Evolutionary conservation across 768 basidiomycete species (phyloP).

Genomic region (Mycena galopus): DNA sequence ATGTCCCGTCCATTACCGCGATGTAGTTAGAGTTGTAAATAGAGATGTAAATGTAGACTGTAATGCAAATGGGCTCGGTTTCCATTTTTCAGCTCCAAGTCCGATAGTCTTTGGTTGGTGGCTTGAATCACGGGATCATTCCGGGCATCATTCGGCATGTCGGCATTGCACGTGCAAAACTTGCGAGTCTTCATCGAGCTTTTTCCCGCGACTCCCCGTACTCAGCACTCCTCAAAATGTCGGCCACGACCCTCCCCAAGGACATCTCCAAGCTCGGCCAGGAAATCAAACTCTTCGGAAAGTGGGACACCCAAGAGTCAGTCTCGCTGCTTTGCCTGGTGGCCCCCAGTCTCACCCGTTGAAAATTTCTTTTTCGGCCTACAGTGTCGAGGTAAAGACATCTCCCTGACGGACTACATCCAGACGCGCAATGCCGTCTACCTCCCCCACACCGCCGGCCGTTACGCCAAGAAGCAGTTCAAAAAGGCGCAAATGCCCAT

Average conservation of each 20-base stretch:
- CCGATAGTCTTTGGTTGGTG: too few relatives aligned
- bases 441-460: constrained; percentile 98
- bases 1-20: too few relatives aligned
- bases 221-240: constrained; percentile 47
- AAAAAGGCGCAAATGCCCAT: constrained; percentile 99
- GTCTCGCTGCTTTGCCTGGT: constrained; percentile 47
- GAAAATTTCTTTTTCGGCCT: not conserved
- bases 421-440: constrained; percentile 98
- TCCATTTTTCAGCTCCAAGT: too few relatives aligned
- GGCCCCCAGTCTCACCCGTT: not conserved
- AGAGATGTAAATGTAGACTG: too few relatives aligned
- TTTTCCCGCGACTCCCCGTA: not conserved
- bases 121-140: too few relatives aligned
- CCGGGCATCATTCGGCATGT: too few relatives aligned
- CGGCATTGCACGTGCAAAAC: too few relatives aligned
- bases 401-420: constrained; percentile 99
- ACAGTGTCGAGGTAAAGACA: constrained; percentile 98
- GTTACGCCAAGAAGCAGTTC: constrained; percentile 99
- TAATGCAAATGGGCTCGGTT: too few relatives aligned
- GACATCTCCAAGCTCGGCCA: constrained; percentile 85
- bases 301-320: constrained; percentile 99
- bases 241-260: constrained; percentile 80
- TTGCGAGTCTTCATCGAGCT: too few relatives aligned
- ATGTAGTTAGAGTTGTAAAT: too few relatives aligned
- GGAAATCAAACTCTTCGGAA: constrained; percentile 97